These are phyloP conservation scores for Gleditsia sinensis DNA, from an alignment of 306 rosid species.

Conservation along the genomic window DNA sequence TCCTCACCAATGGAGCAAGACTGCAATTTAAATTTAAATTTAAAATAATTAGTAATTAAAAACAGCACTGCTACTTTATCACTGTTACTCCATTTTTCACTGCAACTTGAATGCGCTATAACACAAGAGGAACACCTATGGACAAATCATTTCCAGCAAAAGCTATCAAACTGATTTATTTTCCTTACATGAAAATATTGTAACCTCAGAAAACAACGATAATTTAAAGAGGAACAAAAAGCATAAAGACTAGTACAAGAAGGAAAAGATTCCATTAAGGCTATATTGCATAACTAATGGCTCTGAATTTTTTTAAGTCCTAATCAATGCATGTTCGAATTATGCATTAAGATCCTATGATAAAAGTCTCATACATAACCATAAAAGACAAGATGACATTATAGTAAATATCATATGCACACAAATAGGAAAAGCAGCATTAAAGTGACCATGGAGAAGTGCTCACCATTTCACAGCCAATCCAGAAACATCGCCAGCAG, in stretches of 20 bases:
- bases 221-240: not conserved
- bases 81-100: not conserved
- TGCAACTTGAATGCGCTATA: slow-evolving; percentile 7
- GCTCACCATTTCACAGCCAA: slow-evolving; percentile 89
- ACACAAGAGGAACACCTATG: not conserved
- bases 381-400: not conserved
- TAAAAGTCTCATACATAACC: not conserved
- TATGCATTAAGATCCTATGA: not conserved
- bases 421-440: not conserved
- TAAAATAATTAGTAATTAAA: slow-evolving; percentile 11
- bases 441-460: not conserved
- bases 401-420: not conserved
- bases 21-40: slow-evolving; percentile 43
- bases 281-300: not conserved
- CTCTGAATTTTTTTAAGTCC: not conserved
- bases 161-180: not conserved
- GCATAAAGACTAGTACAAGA: not conserved
- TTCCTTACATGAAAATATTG: not conserved
- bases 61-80: not conserved
- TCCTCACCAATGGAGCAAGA: slow-evolving; percentile 89
- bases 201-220: not conserved
- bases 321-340: not conserved
- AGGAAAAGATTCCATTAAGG: not conserved
- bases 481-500: slow-evolving; percentile 93
- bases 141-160: slow-evolving; percentile 11